Percentiles rank a stretch among this genome's conserved stretches.
Conservation (phyloP, 2,329 filamentous ascomycete species). For the Aspergillus unguis region DNA sequence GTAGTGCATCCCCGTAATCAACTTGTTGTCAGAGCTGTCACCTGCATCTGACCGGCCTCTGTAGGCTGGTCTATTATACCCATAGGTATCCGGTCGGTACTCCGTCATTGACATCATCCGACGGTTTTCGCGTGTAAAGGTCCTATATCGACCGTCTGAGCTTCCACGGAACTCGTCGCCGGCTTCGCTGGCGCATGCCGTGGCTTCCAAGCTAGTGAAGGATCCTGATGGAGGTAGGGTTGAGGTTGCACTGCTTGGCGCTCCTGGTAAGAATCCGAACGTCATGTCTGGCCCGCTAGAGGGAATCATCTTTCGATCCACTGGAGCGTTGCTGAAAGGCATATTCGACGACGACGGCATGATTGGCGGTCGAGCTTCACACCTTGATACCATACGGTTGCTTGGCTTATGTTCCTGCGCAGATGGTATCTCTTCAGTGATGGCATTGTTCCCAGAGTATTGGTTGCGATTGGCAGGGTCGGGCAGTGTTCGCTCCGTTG, state of each 20-base stretch:
- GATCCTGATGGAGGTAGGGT: slow-evolving; percentile 10
- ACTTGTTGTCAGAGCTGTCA: slow-evolving; percentile 26
- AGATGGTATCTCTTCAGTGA: slow-evolving; percentile 20
- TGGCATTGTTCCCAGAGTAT: slow-evolving; percentile 14
- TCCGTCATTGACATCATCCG: slow-evolving; percentile 26
- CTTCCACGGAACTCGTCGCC: slow-evolving; percentile 19
- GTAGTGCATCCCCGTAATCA: slow-evolving; percentile 44
- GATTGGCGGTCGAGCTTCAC: slow-evolving; percentile 15
- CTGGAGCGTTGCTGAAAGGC: slow-evolving; percentile 20
- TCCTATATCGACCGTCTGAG: slow-evolving; percentile 16
- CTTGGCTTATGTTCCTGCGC: slow-evolving; percentile 20
- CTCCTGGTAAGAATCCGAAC: slow-evolving; percentile 29
- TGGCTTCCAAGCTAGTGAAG: slow-evolving; percentile 17
- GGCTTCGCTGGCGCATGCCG: slow-evolving; percentile 14
- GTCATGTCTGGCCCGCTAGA: slow-evolving; percentile 27
- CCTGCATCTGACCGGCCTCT: slow-evolving; percentile 28
- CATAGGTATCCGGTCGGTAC: slow-evolving; percentile 38
- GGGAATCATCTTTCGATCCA: slow-evolving; percentile 20
- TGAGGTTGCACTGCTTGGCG: slow-evolving; percentile 18
- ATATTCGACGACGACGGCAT: slow-evolving; percentile 20
- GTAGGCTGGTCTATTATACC: slow-evolving; percentile 33
- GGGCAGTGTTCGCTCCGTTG: slow-evolving; percentile 35
- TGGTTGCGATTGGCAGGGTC: slow-evolving; percentile 30
- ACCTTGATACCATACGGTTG: slow-evolving; percentile 18
- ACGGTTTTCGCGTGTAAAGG: slow-evolving; percentile 20